Evolutionary conservation across 2,329 filamentous ascomycete species (phyloP), one percentile per base, ranked within the genome.

Genomic region (Dendrostoma leiphaemia): DNA sequence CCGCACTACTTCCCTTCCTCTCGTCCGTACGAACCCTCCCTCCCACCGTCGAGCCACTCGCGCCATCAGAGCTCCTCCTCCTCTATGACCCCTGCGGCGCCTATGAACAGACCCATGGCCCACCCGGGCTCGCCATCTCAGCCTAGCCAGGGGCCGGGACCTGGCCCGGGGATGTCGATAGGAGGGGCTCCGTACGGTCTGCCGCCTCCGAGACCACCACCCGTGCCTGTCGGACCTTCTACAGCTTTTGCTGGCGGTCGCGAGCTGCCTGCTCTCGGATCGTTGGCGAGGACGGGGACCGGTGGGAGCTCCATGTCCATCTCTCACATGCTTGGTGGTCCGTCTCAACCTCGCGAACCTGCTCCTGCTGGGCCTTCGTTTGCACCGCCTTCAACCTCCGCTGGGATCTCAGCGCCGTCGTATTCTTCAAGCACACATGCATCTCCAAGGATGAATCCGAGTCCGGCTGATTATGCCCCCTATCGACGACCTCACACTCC

Each of bases 401-500:
- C 74, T 60, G 40, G 68, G 12, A 62, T 54, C 6, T 70, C 78
- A 3, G 78, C 71, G 1, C 71, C 78, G 1, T 66, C 70, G 12
- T 83, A 77, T 63, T 72, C 74, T 44, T 66, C 74, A 15, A 65
- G 78, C 2, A 66, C 82, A 2, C 80, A 83, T 56, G 78, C 78
- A 2, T 84, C 81, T 13, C 81, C 81, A 3, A 72, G 78, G 37
- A 78, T 84, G 73, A 78, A 77, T 54, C 75, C 77, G 24, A 71
- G 78, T 2, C 74, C 78, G 0, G 70, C 82, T 57, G 85, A 89
- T 17, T 87, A 88, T 57, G 74, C 73, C 48, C 77, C 80, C 5
- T 87, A 81, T 66, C 79, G 86, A 58, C 78, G 87, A 57, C 88
- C 88, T 2, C 84, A 89, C 54, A 91, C 88, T 0, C 88, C 88